Percentiles rank a stretch among this genome's conserved stretches.
These are phyloP conservation scores for Crithidia sp. DNA, from an alignment of 208 protist species.

Conservation along the genomic window DNA sequence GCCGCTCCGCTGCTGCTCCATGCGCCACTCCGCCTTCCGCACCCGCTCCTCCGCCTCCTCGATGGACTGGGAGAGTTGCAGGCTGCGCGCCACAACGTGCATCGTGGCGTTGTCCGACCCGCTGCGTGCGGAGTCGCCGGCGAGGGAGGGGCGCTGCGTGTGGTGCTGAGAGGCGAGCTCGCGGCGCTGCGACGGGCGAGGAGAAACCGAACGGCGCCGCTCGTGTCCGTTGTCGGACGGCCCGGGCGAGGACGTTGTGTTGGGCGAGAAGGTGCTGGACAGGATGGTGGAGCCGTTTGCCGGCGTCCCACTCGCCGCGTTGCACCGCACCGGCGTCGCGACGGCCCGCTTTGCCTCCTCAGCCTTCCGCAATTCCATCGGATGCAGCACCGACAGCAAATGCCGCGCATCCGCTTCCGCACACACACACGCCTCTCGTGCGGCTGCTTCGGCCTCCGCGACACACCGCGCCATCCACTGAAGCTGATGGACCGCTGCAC, in stretches of 20 bases:
- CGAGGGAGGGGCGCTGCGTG: constrained; percentile 8
- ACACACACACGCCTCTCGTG: neutral
- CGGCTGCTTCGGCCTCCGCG: neutral
- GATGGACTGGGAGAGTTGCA: neutral
- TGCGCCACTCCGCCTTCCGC: constrained; percentile 14
- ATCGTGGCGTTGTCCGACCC: neutral
- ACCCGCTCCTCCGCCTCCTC: constrained; percentile 15
- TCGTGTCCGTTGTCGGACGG: constrained; percentile 16
- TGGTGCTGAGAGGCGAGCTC: constrained; percentile 8
- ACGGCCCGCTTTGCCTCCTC: neutral
- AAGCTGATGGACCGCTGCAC: neutral
- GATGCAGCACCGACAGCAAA: neutral
- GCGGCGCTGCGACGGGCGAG: constrained; percentile 23
- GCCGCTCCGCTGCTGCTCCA: constrained; percentile 28
- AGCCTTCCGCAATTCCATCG: neutral
- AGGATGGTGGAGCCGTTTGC: constrained; percentile 14
- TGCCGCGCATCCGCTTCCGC: neutral
- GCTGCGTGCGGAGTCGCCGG: constrained; percentile 6
- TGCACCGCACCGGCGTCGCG: constrained; percentile 1
- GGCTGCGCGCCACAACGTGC: neutral
- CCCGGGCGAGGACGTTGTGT: constrained; percentile 13
- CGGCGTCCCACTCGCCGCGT: constrained; percentile 1
- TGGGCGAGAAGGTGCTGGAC: constrained; percentile 15
- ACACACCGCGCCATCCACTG: neutral
- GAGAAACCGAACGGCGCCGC: constrained; percentile 14